Base-by-base conservation (phyloP, 352 stramenopile genomes). In the Phytophthora sp. region DNA sequence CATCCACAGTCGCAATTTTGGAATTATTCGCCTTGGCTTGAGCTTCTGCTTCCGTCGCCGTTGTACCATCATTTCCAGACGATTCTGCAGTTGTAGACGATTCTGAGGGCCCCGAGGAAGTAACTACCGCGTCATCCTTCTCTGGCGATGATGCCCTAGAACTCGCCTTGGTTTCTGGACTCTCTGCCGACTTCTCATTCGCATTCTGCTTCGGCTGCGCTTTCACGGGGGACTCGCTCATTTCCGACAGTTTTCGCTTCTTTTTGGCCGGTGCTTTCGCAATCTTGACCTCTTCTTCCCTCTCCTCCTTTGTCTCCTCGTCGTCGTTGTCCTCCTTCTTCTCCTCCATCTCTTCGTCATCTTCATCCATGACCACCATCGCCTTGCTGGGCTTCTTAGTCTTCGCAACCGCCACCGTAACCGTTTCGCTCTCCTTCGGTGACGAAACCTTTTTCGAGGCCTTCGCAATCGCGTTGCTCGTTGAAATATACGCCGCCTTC, bases 241-340 rank as follows among this genome's bases (percentile, higher is more conserved):
- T 26, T 39, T 81, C 60, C 0, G 66, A 77, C 21, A 80, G 32
- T 41, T 80, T 84, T 42, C 75, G 77, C 69, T 85, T 84, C 43
- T 62, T 75, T 60, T 77, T 81, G 0, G 7, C 44, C 12, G 32
- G 24, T 17, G n/a, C 13, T n/a, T 62, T 60, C 13, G 45, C 30
- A 2, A 18, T 46, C 5, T 31, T 62, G 10, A 20, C 20, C 27
- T 54, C 66, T 11, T 73, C 56, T 26, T 31, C 31, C 32, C 43
- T 52, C 23, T 75, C 51, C 2, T 52, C 41, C 13, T 62, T 57
- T 17, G 50, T 43, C 9, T 74, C 37, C 0, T 44, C 39, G 30
- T 18, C 13, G 10, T 31, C 5, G 12, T 51, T 50, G 3, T 42
- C 35, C 7, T 41, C 31, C 21, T 49, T 54, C 46, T 57, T 54